Evolutionary conservation across 2,329 filamentous ascomycete species (phyloP), one percentile per base, ranked within the genome.

Genomic region (Magnaporthiopsis incrustans): DNA sequence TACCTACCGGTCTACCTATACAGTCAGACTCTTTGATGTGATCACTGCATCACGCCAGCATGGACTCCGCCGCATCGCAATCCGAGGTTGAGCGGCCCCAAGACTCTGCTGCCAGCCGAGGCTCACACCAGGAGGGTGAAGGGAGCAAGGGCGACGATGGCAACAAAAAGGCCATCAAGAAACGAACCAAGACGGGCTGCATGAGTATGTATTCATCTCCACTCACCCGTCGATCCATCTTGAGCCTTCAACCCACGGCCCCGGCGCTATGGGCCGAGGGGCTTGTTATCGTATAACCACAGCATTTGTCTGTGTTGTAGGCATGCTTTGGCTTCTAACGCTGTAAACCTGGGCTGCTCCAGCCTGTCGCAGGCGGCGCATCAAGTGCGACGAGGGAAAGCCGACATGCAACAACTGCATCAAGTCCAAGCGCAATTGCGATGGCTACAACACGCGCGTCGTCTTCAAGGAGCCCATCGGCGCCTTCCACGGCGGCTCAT

Each of bases 301-400:
- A 60, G 22, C 27, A 26, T 26, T n/a, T 33, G 38, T 50, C 15
- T 27, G 26, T 18, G 5, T 5, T 5, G 27, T 5, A 27, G 56
- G 53, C 38, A 44, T 22, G 22, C 27, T 3, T 30, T 30, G 15
- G 4, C 44, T 53, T 53, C 44, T 53, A 18, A 27, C 22, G 12
- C n/a, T 32, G 15, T 27, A 22, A 50, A 56, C 38, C 57, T 56
- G 38, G 14, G 60, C 64, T 64, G 56, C 27, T 60, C 68, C 59
- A 93, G 90, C 95, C 65, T 99, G 95, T 77, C 89, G 95, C 67
- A 94, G 91, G 77, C 89, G 95, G 63, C 90, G 95, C 67, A 98
- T 99, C 77, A 99, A 98, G 77, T 99, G 95, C 75, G 95, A 95
- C 67, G 95, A 98, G 75, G 91, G 92, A 71, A 85, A 89, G 61